Percentiles rank a stretch among this genome's conserved stretches.
phyloP scores from a whole-genome alignment of 2,329 filamentous ascomycete genomes.

The Fusarium equiseti region DNA sequence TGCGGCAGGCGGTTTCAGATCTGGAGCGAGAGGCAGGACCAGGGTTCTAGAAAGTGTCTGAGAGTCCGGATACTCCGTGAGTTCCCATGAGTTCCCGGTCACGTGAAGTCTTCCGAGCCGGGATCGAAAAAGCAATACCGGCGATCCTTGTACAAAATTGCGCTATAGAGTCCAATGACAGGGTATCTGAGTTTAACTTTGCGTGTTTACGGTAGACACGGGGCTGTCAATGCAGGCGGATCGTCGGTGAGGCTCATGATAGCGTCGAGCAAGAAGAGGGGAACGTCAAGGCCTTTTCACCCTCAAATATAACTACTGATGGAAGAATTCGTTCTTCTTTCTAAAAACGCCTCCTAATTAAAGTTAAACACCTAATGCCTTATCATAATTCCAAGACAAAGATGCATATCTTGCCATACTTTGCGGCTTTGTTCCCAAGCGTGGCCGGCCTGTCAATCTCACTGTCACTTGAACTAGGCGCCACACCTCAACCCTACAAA shows the following conservation, averaged over 20 bases:
- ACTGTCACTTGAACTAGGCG: neutral
- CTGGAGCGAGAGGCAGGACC: no score
- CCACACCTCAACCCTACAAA: neutral
- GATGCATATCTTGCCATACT: neutral
- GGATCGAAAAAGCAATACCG: neutral
- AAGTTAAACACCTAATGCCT: neutral
- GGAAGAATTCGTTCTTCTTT: neutral
- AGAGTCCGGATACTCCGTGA: neutral
- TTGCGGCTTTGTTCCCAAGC: neutral
- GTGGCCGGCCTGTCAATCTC: neutral
- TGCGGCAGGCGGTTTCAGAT: neutral
- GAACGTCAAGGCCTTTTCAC: neutral
- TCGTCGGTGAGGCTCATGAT: neutral
- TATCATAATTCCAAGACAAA: neutral
- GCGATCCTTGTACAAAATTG: neutral
- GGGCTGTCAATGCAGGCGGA: neutral
- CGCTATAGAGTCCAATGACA: neutral
- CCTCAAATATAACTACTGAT: neutral
- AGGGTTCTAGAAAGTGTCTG: neutral
- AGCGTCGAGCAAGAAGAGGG: neutral
- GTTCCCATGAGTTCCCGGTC: neutral
- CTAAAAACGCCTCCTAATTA: neutral
- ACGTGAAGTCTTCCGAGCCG: fast-evolving
- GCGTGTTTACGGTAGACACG: neutral
- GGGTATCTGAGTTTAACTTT: neutral